Percentiles rank a stretch among this genome's conserved stretches.
Conservation (phyloP, 1,284 basidiomycete species). For the Psilocybe mexicana region DNA sequence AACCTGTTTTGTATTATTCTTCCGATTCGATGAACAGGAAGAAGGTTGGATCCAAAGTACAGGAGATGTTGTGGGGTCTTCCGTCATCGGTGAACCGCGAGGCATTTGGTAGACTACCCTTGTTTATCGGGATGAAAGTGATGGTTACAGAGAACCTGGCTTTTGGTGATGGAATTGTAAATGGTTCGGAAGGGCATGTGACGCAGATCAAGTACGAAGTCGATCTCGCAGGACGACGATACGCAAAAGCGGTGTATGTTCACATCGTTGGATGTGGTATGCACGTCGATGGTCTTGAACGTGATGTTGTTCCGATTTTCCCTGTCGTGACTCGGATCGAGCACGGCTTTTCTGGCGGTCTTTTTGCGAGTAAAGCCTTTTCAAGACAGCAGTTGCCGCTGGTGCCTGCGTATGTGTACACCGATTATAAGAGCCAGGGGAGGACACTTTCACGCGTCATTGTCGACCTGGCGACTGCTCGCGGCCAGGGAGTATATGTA, state of each 20-base stretch:
- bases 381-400: neutral
- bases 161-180: slow-evolving; percentile 24
- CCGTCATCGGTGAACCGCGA: slow-evolving; percentile 6
- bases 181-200: slow-evolving; percentile 27
- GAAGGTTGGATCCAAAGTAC: neutral
- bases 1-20: neutral
- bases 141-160: slow-evolving; percentile 29
- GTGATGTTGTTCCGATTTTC: slow-evolving; percentile 11
- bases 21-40: neutral
- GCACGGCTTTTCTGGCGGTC: neutral
- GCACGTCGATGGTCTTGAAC: slow-evolving; percentile 1
- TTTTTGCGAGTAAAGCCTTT: slow-evolving; percentile 3
- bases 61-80: slow-evolving; percentile 6
- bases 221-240: neutral
- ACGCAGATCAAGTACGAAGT: slow-evolving; percentile 16
- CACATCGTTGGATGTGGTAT: slow-evolving; percentile 7
- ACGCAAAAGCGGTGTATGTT: slow-evolving; percentile 12
- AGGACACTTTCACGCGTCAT: neutral
- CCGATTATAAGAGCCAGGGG: slow-evolving; percentile 5
- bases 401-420: neutral
- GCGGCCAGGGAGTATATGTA: slow-evolving; percentile 1
- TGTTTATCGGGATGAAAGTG: slow-evolving; percentile 29
- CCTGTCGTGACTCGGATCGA: neutral
- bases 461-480: neutral
- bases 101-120: slow-evolving; percentile 9